Percentiles rank a stretch among this genome's conserved stretches.
These are phyloP conservation scores for Phytophthora niederhauseri DNA, from an alignment of 352 stramenopile species.

Conservation along the genomic window DNA sequence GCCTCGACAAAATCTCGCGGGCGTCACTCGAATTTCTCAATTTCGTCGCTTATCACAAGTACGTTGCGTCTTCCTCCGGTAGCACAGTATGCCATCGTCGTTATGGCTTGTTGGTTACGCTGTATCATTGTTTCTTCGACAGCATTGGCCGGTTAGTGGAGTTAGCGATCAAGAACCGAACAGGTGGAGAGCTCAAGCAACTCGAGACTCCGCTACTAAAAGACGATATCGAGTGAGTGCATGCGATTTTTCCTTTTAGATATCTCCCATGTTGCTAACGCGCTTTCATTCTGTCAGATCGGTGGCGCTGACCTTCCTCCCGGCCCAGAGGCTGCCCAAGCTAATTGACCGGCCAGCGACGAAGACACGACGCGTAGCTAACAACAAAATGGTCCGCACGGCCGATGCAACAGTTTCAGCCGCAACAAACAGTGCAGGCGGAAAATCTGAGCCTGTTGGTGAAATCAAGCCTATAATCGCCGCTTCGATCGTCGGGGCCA, in stretches of 20 bases:
- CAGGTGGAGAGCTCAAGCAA: slow-evolving; percentile 55
- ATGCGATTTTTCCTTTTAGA: background rate
- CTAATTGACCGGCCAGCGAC: slow-evolving; percentile 39
- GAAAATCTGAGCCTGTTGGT: slow-evolving; percentile 9
- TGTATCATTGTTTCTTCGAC: background rate
- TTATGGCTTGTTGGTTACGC: background rate
- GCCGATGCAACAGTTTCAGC: slow-evolving; percentile 10
- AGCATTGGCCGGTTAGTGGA: slow-evolving; percentile 86
- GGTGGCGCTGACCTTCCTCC: slow-evolving; percentile 38
- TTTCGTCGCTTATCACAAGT: slow-evolving; percentile 89
- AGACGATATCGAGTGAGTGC: slow-evolving; percentile 65
- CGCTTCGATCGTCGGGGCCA: slow-evolving; percentile 24
- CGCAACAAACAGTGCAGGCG: background rate
- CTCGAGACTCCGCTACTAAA: slow-evolving; percentile 59
- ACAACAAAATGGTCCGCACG: slow-evolving; percentile 25
- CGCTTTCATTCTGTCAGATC: slow-evolving; percentile 25
- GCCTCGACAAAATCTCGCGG: slow-evolving; percentile 62
- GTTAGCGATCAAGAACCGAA: slow-evolving; percentile 78
- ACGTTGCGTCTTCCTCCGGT: slow-evolving; percentile 16
- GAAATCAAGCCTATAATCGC: slow-evolving; percentile 21
- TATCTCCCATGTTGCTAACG: background rate
- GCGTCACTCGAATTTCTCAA: slow-evolving; percentile 88
- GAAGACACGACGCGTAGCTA: slow-evolving; percentile 40
- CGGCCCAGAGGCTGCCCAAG: slow-evolving; percentile 32
- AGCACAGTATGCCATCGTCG: background rate